Evolutionary conservation across 139 green algal genomes (phyloP).

Genomic region (Micractinium sp.): DNA sequence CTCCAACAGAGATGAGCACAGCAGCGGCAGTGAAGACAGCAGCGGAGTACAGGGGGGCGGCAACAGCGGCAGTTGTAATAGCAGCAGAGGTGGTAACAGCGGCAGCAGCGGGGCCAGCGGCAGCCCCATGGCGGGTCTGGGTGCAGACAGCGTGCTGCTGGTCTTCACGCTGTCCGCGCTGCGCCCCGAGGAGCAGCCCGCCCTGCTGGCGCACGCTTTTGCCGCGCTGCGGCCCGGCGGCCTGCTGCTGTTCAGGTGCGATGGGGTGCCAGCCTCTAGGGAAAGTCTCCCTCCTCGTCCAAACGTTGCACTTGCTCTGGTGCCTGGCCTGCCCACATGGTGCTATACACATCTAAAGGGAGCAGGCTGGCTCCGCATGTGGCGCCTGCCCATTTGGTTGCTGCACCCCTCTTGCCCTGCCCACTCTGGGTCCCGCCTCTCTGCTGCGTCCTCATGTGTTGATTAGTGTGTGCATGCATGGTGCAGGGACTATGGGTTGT

Average conservation of each 20-base stretch:
- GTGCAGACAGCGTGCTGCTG: constrained; percentile 68
- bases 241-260: constrained; percentile 59
- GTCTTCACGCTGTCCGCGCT: constrained; percentile 86
- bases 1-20: too few relatives aligned
- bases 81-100: background rate
- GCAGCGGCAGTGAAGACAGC: background rate
- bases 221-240: constrained; percentile 64
- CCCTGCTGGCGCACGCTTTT: constrained; percentile 41
- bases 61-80: background rate
- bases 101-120: background rate
- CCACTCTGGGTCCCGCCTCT: too few relatives aligned
- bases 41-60: background rate
- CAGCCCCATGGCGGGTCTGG: constrained; percentile 40
- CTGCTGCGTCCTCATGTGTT: too few relatives aligned
- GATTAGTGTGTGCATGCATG: background rate
- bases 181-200: constrained; percentile 45
- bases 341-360: too few relatives aligned
- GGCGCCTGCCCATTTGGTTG: too few relatives aligned
- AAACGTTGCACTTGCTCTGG: too few relatives aligned
- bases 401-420: too few relatives aligned
- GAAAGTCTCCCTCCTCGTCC: too few relatives aligned
- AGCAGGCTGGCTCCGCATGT: too few relatives aligned
- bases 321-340: too few relatives aligned
- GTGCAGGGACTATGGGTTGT: constrained; percentile 78
- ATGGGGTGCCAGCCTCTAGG: too few relatives aligned